A percentile compares a stretch with the other conserved stretches of the same genome.
phyloP scores from a whole-genome alignment of 768 basidiomycete species.

The Mycena filopes region DNA sequence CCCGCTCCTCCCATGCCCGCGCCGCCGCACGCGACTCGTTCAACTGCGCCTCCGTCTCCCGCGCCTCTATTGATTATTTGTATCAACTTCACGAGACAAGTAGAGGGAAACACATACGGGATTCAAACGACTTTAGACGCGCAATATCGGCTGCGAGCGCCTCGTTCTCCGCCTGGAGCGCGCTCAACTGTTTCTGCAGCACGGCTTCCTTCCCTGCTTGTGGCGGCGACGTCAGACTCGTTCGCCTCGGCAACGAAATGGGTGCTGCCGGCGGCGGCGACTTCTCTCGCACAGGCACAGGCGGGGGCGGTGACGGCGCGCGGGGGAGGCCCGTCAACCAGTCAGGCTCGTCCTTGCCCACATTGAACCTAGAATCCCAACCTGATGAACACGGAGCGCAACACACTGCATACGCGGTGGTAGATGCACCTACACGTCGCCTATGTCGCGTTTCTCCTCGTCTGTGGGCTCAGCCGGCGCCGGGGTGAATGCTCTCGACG shows the following conservation, averaged over 20 bases:
- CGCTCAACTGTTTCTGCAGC: conserved; percentile 30
- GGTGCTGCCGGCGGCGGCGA: conserved; percentile 38
- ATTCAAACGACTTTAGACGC: conserved; percentile 33
- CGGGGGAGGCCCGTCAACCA: conserved; percentile 74
- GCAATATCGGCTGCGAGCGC: conserved; percentile 33
- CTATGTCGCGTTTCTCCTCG: conserved; percentile 62
- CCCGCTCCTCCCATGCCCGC: conserved; percentile 43
- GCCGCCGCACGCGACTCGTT: conserved; percentile 45
- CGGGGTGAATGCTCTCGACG: conserved; percentile 64
- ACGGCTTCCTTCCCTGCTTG: conserved; percentile 26
- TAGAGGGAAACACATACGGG: conserved; percentile 11
- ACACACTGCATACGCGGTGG: conserved; percentile 25
- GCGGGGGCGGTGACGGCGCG: conserved; percentile 41
- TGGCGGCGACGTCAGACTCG: conserved; percentile 30
- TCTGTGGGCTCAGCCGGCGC: conserved; percentile 55
- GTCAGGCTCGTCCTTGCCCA: conserved; percentile 54
- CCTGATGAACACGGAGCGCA: conserved; percentile 10
- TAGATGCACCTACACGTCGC: conserved; percentile 71
- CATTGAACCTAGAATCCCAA: conserved; percentile 41
- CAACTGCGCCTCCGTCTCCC: conserved; percentile 46
- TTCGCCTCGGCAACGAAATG: conserved; percentile 30
- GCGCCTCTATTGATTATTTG: conserved; percentile 41
- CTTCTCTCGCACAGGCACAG: conserved; percentile 29
- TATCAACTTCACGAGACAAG: background rate
- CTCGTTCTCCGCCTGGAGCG: conserved; percentile 37